phyloP scores from a whole-genome alignment of 805 yeast genomes.

The Kazachstania africana region DNA sequence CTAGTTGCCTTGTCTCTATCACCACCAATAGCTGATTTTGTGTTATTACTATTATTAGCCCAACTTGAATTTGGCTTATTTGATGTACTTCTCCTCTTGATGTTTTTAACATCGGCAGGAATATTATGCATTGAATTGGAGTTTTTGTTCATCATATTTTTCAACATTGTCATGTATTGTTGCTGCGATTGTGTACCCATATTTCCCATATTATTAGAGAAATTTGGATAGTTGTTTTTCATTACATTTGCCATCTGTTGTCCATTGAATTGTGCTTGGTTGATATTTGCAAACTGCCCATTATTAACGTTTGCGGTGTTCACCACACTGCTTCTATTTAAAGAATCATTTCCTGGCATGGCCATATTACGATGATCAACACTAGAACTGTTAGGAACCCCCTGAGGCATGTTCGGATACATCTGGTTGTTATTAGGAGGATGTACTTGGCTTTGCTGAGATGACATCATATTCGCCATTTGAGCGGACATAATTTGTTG shows the following conservation, averaged over 20 bases:
- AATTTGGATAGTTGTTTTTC: too few relatives aligned
- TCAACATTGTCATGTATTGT: slow-evolving; percentile 5
- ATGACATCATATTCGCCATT: too few relatives aligned
- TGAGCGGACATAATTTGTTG: too few relatives aligned
- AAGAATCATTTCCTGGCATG: background rate
- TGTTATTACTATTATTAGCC: slow-evolving; percentile 11
- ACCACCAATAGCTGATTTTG: slow-evolving; percentile 12
- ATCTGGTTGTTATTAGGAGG: slow-evolving; percentile 2
- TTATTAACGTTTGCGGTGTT: background rate
- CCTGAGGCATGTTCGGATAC: too few relatives aligned
- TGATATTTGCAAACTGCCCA: slow-evolving; percentile 3
- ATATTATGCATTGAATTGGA: slow-evolving; percentile 1
- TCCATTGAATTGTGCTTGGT: background rate
- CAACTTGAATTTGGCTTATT: background rate
- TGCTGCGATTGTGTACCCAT: slow-evolving; percentile 3
- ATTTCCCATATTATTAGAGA: slow-evolving; percentile 1
- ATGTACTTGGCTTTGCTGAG: background rate
- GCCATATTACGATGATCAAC: too few relatives aligned
- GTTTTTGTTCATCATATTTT: slow-evolving; percentile 1
- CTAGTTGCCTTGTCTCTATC: slow-evolving; percentile 1
- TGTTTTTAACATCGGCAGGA: background rate
- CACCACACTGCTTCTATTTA: background rate
- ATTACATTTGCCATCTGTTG: too few relatives aligned
- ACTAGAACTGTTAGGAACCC: too few relatives aligned
- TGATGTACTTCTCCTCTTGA: background rate